Evolutionary conservation across 106 monocot genomes (phyloP).

Genomic region (Apostasia ramifera): DNA sequence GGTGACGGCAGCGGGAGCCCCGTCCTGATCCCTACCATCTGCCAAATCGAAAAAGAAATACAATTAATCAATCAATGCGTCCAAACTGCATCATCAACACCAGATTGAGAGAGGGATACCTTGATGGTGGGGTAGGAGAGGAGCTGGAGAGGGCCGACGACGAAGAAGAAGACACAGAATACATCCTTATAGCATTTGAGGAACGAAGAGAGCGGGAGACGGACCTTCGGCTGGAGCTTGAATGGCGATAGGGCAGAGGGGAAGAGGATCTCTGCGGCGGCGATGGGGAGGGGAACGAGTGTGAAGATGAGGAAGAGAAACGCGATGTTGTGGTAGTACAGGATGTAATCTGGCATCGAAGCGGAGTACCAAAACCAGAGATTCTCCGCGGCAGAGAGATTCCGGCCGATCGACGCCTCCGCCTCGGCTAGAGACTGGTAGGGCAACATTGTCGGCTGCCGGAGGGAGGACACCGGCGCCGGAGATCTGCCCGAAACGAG

Average conservation of each 20-base stretch:
- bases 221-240: constrained; percentile 91
- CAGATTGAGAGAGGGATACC: constrained; percentile 26
- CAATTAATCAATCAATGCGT: not conserved
- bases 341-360: constrained; percentile 48
- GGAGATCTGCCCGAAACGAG: too few species aligned
- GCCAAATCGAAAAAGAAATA: not conserved
- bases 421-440: constrained; percentile 53
- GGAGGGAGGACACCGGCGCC: not conserved
- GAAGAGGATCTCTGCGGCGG: constrained; percentile 57
- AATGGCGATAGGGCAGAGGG: constrained; percentile 26
- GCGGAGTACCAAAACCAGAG: constrained; percentile 82
- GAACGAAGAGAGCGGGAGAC: constrained; percentile 32
- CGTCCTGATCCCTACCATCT: constrained; percentile 80
- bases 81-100: not conserved
- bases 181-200: constrained; percentile 68
- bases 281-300: constrained; percentile 67
- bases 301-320: constrained; percentile 78
- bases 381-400: constrained; percentile 46
- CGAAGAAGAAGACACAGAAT: constrained; percentile 46
- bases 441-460: constrained; percentile 46
- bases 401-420: constrained; percentile 63
- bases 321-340: constrained; percentile 74
- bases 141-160: constrained; percentile 75
- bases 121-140: constrained; percentile 75
- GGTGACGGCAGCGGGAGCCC: constrained; percentile 61